Evolutionary conservation across 1,139 yeast genomes (phyloP).

Genomic region (Suhomyces anneliseae): DNA sequence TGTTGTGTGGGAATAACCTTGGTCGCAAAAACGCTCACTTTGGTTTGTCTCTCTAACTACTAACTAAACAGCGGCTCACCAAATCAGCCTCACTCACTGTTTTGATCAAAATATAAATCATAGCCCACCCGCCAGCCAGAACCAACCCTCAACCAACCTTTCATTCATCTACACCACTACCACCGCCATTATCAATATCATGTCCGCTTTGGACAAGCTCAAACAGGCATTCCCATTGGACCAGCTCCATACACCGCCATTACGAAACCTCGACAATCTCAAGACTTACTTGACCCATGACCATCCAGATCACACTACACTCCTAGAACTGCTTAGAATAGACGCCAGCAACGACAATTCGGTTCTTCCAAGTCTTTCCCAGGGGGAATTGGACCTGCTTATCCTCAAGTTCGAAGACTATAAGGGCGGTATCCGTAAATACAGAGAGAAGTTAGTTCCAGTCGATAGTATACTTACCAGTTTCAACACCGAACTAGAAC

Average conservation of each 20-base stretch:
- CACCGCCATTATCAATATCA: background rate
- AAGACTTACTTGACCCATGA: conserved; percentile 3
- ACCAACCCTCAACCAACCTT: no score
- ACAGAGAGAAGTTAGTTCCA: conserved; percentile 38
- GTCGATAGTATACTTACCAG: conserved; percentile 41
- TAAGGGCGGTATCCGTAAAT: conserved; percentile 35
- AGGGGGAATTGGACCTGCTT: conserved; percentile 5
- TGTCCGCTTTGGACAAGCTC: conserved; percentile 18
- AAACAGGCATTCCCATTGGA: conserved; percentile 13
- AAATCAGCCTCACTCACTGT: no score
- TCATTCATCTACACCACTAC: no score
- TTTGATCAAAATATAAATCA: no score
- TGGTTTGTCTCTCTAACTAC: no score
- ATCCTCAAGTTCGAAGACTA: conserved; percentile 31
- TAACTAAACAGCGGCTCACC: no score
- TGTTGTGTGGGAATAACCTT: no score
- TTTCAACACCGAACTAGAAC: conserved; percentile 58
- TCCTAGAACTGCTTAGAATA: conserved; percentile 20
- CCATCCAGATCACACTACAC: conserved; percentile 1
- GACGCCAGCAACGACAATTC: conserved; percentile 11
- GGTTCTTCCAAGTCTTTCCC: conserved; percentile 1
- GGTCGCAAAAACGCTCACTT: no score
- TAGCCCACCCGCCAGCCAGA: no score
- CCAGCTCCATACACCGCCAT: background rate
- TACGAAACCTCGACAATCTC: conserved; percentile 2